A percentile compares a stretch with the other conserved stretches of the same genome.
These are phyloP conservation scores for Phyllosticta paracitricarpa DNA, from an alignment of 2,329 filamentous ascomycete genomes.

Conservation along the genomic window DNA sequence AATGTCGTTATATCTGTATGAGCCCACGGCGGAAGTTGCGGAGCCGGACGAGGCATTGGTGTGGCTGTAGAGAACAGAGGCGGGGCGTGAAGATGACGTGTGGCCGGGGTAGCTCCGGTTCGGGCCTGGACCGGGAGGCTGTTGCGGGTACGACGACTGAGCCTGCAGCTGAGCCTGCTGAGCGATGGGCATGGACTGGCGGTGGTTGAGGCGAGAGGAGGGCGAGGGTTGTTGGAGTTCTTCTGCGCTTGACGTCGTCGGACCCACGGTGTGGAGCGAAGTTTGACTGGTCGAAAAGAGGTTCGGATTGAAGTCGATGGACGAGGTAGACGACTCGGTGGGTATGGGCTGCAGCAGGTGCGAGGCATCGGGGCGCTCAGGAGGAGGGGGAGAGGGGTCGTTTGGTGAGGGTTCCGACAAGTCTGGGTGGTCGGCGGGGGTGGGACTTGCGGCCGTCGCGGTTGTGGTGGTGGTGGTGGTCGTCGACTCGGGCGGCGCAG, in stretches of 20 bases:
- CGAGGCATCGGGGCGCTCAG: conserved; percentile 17
- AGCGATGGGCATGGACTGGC: conserved; percentile 33
- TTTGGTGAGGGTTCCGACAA: conserved; percentile 24
- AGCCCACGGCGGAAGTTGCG: conserved; percentile 20
- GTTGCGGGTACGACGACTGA: conserved; percentile 18
- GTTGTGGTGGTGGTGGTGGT: not conserved
- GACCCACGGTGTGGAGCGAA: conserved; percentile 14
- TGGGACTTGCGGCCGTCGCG: not conserved
- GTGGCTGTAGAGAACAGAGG: conserved; percentile 40
- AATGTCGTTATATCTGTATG: conserved; percentile 40
- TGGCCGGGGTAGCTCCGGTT: conserved; percentile 21
- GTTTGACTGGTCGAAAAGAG: conserved; percentile 23
- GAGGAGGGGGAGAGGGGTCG: conserved; percentile 30
- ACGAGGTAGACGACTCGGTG: conserved; percentile 15
- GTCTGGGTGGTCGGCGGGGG: conserved; percentile 15
- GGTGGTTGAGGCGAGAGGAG: conserved; percentile 27
- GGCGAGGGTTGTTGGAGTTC: conserved; percentile 20
- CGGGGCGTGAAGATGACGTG: conserved; percentile 23
- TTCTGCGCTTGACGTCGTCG: conserved; percentile 18
- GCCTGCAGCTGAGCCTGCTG: conserved; percentile 32
- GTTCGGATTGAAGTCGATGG: conserved; percentile 33
- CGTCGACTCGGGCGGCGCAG: conserved; percentile 5
- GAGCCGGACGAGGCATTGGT: conserved; percentile 39
- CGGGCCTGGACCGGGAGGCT: conserved; percentile 18
- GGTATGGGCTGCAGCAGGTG: conserved; percentile 25